Evolutionary conservation across 306 rosid genomes (phyloP), one percentile per base, ranked within the genome.

Genomic region (Ormosia semicastrata): DNA sequence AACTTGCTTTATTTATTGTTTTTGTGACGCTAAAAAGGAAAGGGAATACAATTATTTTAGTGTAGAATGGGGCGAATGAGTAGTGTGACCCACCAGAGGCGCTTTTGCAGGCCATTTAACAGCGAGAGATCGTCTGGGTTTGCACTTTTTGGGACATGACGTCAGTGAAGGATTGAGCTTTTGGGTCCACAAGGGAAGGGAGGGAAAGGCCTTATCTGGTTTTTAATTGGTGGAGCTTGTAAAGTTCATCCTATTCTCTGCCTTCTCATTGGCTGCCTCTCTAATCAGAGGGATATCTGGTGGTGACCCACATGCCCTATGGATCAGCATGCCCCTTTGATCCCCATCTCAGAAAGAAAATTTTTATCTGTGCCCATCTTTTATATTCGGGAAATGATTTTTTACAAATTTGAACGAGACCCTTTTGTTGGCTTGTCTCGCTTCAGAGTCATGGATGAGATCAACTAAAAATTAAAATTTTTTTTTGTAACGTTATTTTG

Each of bases 151-250:
- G 85, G 71, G 56, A 18, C 47, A 3, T 64, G 50, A 40, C 15
- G 29, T 3, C n/a, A 60, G 14, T 14, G 30, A 62, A 17, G 88
- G 87, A 76, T 73, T 79, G 87, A 62, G 54, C 77, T 82, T 88
- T 83, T 82, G 88, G 89, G 70, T 6, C 94, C 92, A 75, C 80
- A 34, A n/a, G n/a, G n/a, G n/a, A n/a, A n/a, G n/a, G n/a, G n/a
- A n/a, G n/a, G n/a, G n/a, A n/a, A n/a, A 0, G 8, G 76, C 90
- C 97, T 89, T 91, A 92, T 92, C 97, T 82, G 2, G 6, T 66
- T 81, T 86, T 18, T 80, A 1, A 92, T 92, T 92, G 97, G 97
- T 3, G 6, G 84, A 82, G 7, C 0, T 2, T 8, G 3, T 14
- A 77, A 75, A 86, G 85, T 81, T n/a, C 24, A 92, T 92, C 97